Evolutionary conservation across 345 rosid species (phyloP), one percentile per base, ranked within the genome.

Genomic region (Eucalyptus lansdowneana): DNA sequence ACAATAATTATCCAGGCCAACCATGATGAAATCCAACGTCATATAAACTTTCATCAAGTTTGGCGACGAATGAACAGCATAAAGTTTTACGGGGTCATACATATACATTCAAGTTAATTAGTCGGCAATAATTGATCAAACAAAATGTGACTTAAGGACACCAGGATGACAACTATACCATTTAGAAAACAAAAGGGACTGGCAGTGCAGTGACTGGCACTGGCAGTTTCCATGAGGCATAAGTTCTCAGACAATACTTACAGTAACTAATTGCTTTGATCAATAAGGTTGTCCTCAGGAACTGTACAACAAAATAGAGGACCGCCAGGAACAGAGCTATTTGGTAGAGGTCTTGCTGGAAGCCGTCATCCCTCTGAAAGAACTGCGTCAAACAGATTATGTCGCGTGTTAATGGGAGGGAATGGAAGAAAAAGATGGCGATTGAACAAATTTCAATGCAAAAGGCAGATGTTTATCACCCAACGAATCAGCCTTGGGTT

Each of bases 221-320:
- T 50, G 42, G 85, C 47, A 76, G 85, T 76, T 72, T 76, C 83
- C 85, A 40, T 40, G 85, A 40, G 47, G 85, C 47, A 22, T 76
- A 37, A 21, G 15, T 2, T 76, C 85, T 76, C 85, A 76, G 40
- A 76, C 47, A 21, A 40, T 76, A 40, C 85, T 76, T 76, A 37
- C 27, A 76, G 85, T 40, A 37, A 40, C 47, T 76, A 21, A 42
- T 21, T 76, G 29, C 6, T 76, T 21, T 67, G 7, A 25, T 76
- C 85, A 88, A 96, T 91, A 97, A 91, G 88, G 98, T 97, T 92
- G 94, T 93, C 93, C 91, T 96, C 90, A 97, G 90, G 93, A 94
- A 97, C 93, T 96, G 98, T 94, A 96, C 96, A 92, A 96, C 96
- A 91, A 96, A 93, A 89, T 96, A 97, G 89, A 96, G 69, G 87